Evolutionary conservation across 495 filamentous ascomycete genomes (phyloP).

Genomic region (Aspergillus coremiiformis): DNA sequence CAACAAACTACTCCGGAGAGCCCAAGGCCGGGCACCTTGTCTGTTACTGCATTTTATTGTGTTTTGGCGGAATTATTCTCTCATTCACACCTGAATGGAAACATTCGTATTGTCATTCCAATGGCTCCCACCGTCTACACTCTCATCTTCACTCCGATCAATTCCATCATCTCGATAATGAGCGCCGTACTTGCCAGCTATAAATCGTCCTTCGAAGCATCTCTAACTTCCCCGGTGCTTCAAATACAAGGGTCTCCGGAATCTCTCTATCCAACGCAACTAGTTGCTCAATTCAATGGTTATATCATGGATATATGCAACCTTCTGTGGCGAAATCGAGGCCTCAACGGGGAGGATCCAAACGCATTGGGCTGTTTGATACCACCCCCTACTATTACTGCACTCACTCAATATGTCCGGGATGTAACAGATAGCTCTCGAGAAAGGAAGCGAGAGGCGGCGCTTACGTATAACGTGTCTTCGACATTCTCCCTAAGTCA

Average conservation of each 20-base stretch:
- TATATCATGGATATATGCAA: slow-evolving; percentile 90
- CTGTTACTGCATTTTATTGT: slow-evolving; percentile 66
- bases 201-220: slow-evolving; percentile 67
- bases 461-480: slow-evolving; percentile 40
- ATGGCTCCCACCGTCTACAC: slow-evolving; percentile 62
- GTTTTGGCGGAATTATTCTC: slow-evolving; percentile 49
- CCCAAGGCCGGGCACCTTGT: slow-evolving; percentile 21
- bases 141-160: slow-evolving; percentile 56
- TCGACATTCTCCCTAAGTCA: slow-evolving; percentile 64
- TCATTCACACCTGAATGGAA: slow-evolving; percentile 38
- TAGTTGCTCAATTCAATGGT: slow-evolving; percentile 68
- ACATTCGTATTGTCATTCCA: slow-evolving; percentile 58
- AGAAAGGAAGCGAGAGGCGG: slow-evolving; percentile 31
- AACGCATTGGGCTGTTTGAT: slow-evolving; percentile 71
- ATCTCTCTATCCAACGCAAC: slow-evolving; percentile 43
- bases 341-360: slow-evolving; percentile 57
- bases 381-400: slow-evolving; percentile 36
- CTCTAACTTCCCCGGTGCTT: slow-evolving; percentile 39
- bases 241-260: slow-evolving; percentile 24
- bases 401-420: slow-evolving; percentile 43
- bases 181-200: slow-evolving; percentile 59
- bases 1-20: slow-evolving; percentile 5
- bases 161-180: slow-evolving; percentile 60
- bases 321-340: slow-evolving; percentile 71
- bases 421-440: slow-evolving; percentile 27